These are phyloP conservation scores for Cladosporium sp. DNA, from an alignment of 2,329 filamentous ascomycete species.

Conservation along the genomic window DNA sequence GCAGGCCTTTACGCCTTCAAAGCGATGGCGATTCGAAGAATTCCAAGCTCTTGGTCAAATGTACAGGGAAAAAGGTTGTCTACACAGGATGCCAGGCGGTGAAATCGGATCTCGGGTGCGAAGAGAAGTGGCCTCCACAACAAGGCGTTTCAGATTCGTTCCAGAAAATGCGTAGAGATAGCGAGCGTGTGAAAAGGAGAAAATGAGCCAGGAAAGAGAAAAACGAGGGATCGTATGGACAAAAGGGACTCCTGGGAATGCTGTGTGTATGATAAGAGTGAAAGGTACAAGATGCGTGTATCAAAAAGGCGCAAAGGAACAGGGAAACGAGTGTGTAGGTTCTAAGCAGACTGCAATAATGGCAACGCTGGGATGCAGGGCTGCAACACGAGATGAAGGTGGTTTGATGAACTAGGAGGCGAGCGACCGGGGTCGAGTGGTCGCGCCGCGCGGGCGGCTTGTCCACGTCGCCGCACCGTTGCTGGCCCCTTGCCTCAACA, in stretches of 20 bases:
- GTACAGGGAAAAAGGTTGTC: not conserved
- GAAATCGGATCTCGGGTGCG: not conserved
- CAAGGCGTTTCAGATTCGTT: constrained; percentile 7
- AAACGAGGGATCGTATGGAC: not conserved
- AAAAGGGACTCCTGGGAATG: not conserved
- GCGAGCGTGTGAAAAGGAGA: not conserved
- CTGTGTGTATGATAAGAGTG: not conserved
- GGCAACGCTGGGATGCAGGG: constrained; percentile 10
- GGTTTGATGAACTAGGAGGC: not conserved
- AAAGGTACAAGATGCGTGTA: constrained; percentile 7
- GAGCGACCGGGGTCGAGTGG: constrained; percentile 10
- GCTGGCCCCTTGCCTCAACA: constrained; percentile 8
- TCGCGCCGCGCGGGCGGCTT: constrained; percentile 4
- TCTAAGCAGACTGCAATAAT: constrained; percentile 7
- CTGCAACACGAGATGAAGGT: constrained; percentile 13
- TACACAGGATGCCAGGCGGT: not conserved
- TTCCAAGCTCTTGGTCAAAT: constrained; percentile 7
- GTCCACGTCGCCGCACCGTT: constrained; percentile 2
- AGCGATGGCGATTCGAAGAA: not conserved
- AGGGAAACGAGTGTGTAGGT: constrained; percentile 10
- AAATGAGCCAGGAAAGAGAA: not conserved
- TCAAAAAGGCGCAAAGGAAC: not conserved
- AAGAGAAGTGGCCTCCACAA: constrained; percentile 7
- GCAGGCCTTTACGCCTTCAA: constrained; percentile 7
- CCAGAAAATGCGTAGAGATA: constrained; percentile 9